A percentile compares a stretch with the other conserved stretches of the same genome.
Conservation (phyloP, 495 filamentous ascomycete species). For the Neurospora sp. region DNA sequence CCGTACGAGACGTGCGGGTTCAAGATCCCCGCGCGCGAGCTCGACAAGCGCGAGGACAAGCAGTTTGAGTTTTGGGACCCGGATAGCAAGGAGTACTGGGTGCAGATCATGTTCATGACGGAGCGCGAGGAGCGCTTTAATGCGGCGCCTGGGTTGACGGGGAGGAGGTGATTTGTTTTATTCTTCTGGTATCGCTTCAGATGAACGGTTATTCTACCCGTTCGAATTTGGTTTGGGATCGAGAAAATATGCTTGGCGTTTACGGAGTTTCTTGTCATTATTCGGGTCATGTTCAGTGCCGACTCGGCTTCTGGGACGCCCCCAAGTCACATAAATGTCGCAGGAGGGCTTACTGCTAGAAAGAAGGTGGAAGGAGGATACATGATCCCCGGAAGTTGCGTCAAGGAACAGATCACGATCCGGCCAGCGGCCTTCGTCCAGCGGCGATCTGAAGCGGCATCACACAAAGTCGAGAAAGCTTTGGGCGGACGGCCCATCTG, state of each 20-base stretch:
- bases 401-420: neutral
- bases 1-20: conserved; percentile 97
- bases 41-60: conserved; percentile 76
- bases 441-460: neutral
- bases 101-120: conserved; percentile 99
- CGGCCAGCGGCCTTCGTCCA: neutral
- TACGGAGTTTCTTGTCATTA: neutral
- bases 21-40: conserved; percentile 89
- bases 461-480: neutral
- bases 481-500: neutral
- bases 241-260: neutral
- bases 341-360: neutral
- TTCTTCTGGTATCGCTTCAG: neutral
- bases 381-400: too few relatives aligned
- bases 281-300: neutral
- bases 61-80: conserved; percentile 95
- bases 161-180: conserved; percentile 21
- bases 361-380: neutral
- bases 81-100: conserved; percentile 95
- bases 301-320: neutral
- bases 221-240: neutral
- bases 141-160: conserved; percentile 78
- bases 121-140: conserved; percentile 94
- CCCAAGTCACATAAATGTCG: neutral
- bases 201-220: neutral